A percentile compares a stretch with the other conserved stretches of the same genome.
phyloP scores from a whole-genome alignment of 208 protist genomes.

The Leishmania turanica region DNA sequence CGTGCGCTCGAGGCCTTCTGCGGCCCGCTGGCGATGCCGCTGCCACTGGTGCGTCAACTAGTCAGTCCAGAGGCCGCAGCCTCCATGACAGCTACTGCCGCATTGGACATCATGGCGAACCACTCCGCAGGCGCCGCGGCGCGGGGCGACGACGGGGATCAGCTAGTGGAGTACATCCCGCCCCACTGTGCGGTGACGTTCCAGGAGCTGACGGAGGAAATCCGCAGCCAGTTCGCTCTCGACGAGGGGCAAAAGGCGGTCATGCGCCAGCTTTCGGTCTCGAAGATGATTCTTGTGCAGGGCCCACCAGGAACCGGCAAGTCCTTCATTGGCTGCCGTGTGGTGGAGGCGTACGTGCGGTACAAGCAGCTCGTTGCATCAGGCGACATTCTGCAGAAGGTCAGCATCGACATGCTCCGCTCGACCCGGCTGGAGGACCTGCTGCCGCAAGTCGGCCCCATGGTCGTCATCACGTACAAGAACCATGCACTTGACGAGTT shows the following conservation, averaged over 20 bases:
- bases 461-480: constrained; percentile 95
- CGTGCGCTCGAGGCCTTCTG: constrained; percentile 73
- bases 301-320: constrained; percentile 96
- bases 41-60: constrained; percentile 63
- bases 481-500: constrained; percentile 97
- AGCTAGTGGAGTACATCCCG: constrained; percentile 74
- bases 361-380: constrained; percentile 89
- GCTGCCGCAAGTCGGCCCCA: constrained; percentile 78
- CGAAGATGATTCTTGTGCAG: constrained; percentile 89
- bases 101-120: neutral
- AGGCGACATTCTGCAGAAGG: constrained; percentile 87
- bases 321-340: constrained; percentile 92
- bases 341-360: constrained; percentile 88
- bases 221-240: constrained; percentile 60
- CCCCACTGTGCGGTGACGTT: constrained; percentile 83
- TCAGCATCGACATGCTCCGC: constrained; percentile 71
- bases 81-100: constrained; percentile 6
- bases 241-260: constrained; percentile 84
- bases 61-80: constrained; percentile 32
- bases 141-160: neutral
- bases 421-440: constrained; percentile 53
- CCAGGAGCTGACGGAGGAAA: constrained; percentile 58
- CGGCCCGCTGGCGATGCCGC: constrained; percentile 84
- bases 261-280: constrained; percentile 66
- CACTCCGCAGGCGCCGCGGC: neutral